Conservation (phyloP, 2,329 filamentous ascomycete species). For the Dothidotthia symphoricarpi region DNA sequence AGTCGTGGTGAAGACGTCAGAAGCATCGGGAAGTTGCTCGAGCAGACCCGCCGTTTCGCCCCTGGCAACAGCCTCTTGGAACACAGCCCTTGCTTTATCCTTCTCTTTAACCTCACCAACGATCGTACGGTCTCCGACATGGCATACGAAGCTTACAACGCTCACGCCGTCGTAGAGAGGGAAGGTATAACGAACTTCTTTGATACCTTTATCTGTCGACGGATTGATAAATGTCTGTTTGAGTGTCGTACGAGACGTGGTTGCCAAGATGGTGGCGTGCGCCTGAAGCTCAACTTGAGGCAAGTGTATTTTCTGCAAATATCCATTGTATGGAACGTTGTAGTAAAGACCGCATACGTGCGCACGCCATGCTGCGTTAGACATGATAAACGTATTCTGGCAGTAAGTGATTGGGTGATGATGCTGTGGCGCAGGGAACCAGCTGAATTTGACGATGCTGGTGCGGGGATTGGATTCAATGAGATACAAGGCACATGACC, state of each 20-base stretch:
- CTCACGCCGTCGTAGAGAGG: slow-evolving; percentile 71
- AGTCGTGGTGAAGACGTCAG: slow-evolving; percentile 67
- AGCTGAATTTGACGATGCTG: too few relatives aligned
- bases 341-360: slow-evolving; percentile 36
- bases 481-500: too few relatives aligned
- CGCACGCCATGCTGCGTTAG: neutral
- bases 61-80: slow-evolving; percentile 56
- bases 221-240: slow-evolving; percentile 64
- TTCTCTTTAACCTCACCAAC: slow-evolving; percentile 67
- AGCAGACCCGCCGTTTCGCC: slow-evolving; percentile 65
- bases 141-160: slow-evolving; percentile 66
- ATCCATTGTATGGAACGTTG: slow-evolving; percentile 4
- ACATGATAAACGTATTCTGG: too few relatives aligned
- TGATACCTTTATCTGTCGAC: slow-evolving; percentile 44
- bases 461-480: too few relatives aligned
- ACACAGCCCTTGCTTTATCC: slow-evolving; percentile 59
- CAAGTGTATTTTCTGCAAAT: slow-evolving; percentile 43
- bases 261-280: slow-evolving; percentile 61
- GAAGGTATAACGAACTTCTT: slow-evolving; percentile 64
- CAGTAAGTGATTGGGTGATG: too few relatives aligned
- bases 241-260: slow-evolving; percentile 52
- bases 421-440: too few relatives aligned
- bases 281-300: slow-evolving; percentile 59
- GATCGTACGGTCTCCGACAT: slow-evolving; percentile 59
- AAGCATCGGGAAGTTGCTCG: slow-evolving; percentile 58